Base-by-base conservation (phyloP, 2,329 filamentous ascomycete genomes). In the Colletotrichum eremochloae region DNA sequence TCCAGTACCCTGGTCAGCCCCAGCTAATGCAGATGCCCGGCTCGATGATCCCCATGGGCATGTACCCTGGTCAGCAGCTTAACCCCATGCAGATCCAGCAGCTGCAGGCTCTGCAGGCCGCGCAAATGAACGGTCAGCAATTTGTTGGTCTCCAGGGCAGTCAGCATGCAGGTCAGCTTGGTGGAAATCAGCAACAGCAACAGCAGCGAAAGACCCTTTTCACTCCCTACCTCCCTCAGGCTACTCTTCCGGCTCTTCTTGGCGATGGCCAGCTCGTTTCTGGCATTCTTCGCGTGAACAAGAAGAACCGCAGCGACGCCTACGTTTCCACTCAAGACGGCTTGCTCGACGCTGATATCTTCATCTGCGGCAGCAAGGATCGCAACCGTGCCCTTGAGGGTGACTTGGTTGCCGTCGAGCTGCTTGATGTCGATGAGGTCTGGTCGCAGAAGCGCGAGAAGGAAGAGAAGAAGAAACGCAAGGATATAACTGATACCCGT, bases 401-500 rank as follows among this genome's bases (percentile, higher is more conserved):
- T 71, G 96, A 99, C 81, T 89, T 97, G 67, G 96, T 99, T 71
- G 96, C 96, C 42, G 91, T 99, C 66, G 96, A 99, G 84, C 91
- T 99, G 58, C 91, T 99, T 63, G 96, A 99, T 79, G 96, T 99
- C 9, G 96, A 98, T 80, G 96, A 99, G 80, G 96, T 99, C 3
- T 99, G 96, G 96, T 91, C 93, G 33, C 96, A 99, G 86, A 99
- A 99, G 88, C 94, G 95, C 68, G 96, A 99, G 83, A 99, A 99
- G 82, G 96, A 99, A 84, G 96, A 99, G 82, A 99, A 99, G 89
- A 99, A 99, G 90, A 99, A 98, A 87, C 94, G 96, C 82, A 99
- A 99, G 87, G 96, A 99, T 79, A 97, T 98, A 72, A 97, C 95
- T 44, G 96, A 98, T 80, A 95, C 94, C 71, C 92, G 96, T 75